Evolutionary conservation across 148 eudicot genomes (phyloP).

Genomic region (Polygonum aviculare): DNA sequence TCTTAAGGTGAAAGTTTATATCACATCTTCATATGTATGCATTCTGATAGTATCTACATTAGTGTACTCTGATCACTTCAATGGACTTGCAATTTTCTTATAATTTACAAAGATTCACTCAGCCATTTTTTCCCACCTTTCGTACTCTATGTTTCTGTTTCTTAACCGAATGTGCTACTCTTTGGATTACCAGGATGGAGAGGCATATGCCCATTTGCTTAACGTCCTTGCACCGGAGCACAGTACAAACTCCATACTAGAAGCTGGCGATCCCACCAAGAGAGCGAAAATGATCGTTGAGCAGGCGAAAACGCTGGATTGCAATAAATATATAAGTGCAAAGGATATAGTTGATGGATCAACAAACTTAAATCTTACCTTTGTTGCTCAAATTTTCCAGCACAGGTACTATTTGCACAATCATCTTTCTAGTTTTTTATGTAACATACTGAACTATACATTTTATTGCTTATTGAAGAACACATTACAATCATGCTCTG

Average conservation of each 20-base stretch:
- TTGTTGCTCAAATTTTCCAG: slow-evolving; percentile 78
- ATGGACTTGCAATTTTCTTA: not conserved
- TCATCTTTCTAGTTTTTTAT: too few relatives aligned
- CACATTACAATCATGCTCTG: too few relatives aligned
- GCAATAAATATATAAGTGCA: slow-evolving; percentile 57
- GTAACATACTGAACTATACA: too few relatives aligned
- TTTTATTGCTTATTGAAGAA: too few relatives aligned
- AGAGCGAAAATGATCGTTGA: slow-evolving; percentile 63
- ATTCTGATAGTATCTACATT: not conserved
- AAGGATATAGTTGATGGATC: slow-evolving; percentile 77
- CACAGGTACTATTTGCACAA: slow-evolving; percentile 36
- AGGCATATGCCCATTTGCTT: slow-evolving; percentile 76
- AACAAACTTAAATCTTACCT: slow-evolving; percentile 68
- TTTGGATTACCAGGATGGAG: slow-evolving; percentile 53
- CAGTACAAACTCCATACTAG: slow-evolving; percentile 36
- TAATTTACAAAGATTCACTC: not conserved
- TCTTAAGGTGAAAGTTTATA: slow-evolving; percentile 41
- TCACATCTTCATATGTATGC: not conserved
- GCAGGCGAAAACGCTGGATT: slow-evolving; percentile 69
- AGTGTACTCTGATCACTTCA: too few relatives aligned
- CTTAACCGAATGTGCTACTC: not conserved
- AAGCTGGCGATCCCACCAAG: slow-evolving; percentile 49
- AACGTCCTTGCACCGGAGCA: slow-evolving; percentile 78
- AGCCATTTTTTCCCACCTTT: not conserved
- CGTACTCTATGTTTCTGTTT: not conserved